Percentiles rank a stretch among this genome's conserved stretches.
phyloP scores from a whole-genome alignment of 2,329 filamentous ascomycete genomes.

The Tolypocladium endophyticum region DNA sequence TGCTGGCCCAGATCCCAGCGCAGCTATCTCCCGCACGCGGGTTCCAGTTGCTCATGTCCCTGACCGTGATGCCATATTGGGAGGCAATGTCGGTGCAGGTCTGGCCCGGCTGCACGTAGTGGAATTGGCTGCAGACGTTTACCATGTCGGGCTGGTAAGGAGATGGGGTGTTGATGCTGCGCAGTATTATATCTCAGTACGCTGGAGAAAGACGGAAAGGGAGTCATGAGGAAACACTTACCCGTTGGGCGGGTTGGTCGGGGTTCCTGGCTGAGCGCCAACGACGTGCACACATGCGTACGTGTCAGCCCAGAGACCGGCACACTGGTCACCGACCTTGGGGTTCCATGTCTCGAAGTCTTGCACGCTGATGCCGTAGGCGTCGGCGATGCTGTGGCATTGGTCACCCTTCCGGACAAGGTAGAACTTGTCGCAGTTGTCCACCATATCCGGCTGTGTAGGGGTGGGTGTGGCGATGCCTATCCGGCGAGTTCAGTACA shows the following conservation, averaged over 20 bases:
- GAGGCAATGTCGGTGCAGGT: background rate
- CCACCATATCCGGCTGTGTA: background rate
- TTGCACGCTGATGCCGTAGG: background rate
- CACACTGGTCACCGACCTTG: background rate
- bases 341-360: background rate
- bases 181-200: background rate
- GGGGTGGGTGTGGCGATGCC: background rate
- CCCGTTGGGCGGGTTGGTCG: background rate
- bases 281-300: background rate
- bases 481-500: background rate
- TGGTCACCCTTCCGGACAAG: background rate
- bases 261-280: background rate
- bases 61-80: background rate
- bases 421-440: background rate
- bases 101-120: background rate
- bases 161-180: background rate
- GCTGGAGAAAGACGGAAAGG: background rate
- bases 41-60: background rate
- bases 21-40: background rate
- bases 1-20: background rate
- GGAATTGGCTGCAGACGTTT: background rate
- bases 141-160: background rate
- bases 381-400: background rate
- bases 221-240: background rate
- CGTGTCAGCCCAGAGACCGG: background rate